Conservation (phyloP, 2,329 filamentous ascomycete species). For the Phyllosticta citriasiana region DNA sequence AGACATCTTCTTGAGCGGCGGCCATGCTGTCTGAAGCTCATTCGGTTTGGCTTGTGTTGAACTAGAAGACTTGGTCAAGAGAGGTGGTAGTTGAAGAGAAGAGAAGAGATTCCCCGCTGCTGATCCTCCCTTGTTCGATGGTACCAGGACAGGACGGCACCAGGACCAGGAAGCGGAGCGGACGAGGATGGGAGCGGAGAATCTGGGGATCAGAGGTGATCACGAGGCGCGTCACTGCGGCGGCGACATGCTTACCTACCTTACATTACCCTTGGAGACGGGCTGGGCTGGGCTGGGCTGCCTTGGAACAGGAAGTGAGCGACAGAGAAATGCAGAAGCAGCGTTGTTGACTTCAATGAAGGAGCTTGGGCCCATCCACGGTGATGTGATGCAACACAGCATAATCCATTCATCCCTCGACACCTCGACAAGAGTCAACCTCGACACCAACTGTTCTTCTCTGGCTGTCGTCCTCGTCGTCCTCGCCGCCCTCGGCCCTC, state of each 20-base stretch:
- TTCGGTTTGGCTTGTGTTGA: conserved; percentile 43
- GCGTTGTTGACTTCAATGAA: background rate
- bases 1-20: conserved; percentile 45
- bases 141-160: background rate
- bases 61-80: conserved; percentile 48
- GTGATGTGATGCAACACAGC: conserved; percentile 4
- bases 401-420: background rate
- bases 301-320: background rate
- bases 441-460: background rate
- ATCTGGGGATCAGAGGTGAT: conserved; percentile 7
- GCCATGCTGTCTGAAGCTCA: conserved; percentile 21
- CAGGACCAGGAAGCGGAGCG: background rate
- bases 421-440: background rate
- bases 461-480: background rate
- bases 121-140: conserved; percentile 4
- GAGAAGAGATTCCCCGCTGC: conserved; percentile 9
- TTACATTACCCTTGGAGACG: background rate
- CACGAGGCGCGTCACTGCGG: conserved; percentile 9
- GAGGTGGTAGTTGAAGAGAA: conserved; percentile 2
- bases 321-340: background rate
- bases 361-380: conserved; percentile 6
- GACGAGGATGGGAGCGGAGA: conserved; percentile 8
- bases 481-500: background rate
- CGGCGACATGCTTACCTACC: conserved; percentile 3
- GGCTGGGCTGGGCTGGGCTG: background rate